phyloP scores from a whole-genome alignment of 371 early-diverging fungal genomes.

The Mortierella sp. region DNA sequence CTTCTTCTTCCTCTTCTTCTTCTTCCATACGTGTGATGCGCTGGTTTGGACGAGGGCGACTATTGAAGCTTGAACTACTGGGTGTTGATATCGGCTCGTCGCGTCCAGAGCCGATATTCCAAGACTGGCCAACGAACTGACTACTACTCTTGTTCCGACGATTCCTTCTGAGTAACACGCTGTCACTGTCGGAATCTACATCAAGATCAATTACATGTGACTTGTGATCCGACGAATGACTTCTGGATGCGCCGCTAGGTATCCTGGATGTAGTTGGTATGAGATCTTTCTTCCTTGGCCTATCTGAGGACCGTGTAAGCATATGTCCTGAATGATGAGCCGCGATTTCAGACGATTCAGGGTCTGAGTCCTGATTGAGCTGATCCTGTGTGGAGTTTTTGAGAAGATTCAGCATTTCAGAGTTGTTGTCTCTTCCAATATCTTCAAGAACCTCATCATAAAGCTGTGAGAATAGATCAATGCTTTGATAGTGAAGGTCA shows the following conservation, averaged over 20 bases:
- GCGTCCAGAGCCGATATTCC: conserved; percentile 36
- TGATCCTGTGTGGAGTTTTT: conserved; percentile 14
- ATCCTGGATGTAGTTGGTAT: conserved; percentile 14
- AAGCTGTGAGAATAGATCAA: conserved; percentile 48
- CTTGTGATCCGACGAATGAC: conserved; percentile 5
- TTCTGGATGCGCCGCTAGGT: background rate
- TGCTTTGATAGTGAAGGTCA: conserved; percentile 39
- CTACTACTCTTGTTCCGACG: conserved; percentile 14
- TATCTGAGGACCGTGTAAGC: conserved; percentile 49
- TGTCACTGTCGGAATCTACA: conserved; percentile 19
- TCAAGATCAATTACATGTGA: conserved; percentile 6
- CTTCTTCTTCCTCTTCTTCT: conserved; percentile 20
- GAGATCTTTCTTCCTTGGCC: conserved; percentile 37
- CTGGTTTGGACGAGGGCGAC: background rate
- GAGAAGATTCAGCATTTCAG: conserved; percentile 34
- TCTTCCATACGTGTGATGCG: conserved; percentile 3
- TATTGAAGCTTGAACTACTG: background rate
- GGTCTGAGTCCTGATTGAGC: conserved; percentile 14
- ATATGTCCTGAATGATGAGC: conserved; percentile 26
- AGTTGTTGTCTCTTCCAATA: conserved; percentile 48
- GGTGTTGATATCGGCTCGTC: background rate
- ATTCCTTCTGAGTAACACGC: conserved; percentile 10
- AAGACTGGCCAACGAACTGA: conserved; percentile 50
- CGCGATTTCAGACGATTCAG: background rate
- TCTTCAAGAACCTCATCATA: conserved; percentile 54